phyloP scores from a whole-genome alignment of 352 stramenopile genomes.

The Thraustochytrium sp. region DNA sequence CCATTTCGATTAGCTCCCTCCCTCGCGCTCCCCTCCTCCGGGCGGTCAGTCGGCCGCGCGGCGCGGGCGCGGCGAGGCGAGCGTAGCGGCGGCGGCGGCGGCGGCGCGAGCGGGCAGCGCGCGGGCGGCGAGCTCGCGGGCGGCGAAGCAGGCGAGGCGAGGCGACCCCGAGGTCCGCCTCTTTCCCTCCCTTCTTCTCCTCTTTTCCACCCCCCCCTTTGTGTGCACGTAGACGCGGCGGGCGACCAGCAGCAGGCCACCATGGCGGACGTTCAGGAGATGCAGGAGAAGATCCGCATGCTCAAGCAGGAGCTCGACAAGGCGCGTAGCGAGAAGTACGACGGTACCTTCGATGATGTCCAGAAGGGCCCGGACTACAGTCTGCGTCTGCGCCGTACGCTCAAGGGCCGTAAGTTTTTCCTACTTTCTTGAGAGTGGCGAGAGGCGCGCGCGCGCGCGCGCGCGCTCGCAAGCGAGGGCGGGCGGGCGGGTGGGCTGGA shows the following conservation, averaged over 20 bases:
- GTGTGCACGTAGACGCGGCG: no score
- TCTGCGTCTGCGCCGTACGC: slow-evolving; percentile 76
- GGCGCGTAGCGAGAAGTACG: slow-evolving; percentile 34
- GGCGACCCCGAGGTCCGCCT: no score
- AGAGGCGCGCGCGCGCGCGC: background rate
- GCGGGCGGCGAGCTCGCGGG: no score
- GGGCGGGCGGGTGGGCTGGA: background rate
- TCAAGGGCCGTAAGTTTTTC: slow-evolving; percentile 77
- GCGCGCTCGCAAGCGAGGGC: background rate
- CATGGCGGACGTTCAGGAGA: slow-evolving; percentile 20
- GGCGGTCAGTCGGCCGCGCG: no score
- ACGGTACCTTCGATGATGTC: slow-evolving; percentile 28
- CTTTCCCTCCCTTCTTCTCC: no score
- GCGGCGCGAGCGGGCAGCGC: background rate
- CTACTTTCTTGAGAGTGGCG: no score
- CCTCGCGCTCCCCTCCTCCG: no score
- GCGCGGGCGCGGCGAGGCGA: no score
- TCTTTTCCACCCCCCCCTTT: no score
- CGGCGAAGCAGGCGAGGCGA: no score
- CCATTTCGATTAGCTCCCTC: no score
- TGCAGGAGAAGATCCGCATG: slow-evolving; percentile 34
- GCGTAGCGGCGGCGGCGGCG: background rate
- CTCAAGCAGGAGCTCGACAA: slow-evolving; percentile 32
- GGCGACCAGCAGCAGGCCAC: background rate
- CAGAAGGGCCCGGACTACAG: background rate